Evolutionary conservation across 306 rosid genomes (phyloP), one percentile per base, ranked within the genome.

Genomic region (Cucurbita maxima): DNA sequence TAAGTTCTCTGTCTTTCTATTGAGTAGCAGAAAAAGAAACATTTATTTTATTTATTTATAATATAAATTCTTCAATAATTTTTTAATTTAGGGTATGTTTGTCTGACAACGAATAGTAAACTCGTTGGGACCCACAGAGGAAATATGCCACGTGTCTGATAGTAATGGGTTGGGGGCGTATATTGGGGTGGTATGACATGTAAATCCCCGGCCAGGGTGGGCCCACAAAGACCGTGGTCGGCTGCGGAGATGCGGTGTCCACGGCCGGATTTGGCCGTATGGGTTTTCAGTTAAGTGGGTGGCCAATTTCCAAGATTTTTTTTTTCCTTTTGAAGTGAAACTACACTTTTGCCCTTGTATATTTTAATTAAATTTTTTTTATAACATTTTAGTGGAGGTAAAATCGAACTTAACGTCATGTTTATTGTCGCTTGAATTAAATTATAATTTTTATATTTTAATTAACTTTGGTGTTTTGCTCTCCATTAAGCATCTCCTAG

Each of bases 91-190:
- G 34, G 34, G 34, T 30, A 30, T 30, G 34, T 30, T 30, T 2
- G 34, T 30, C 34, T 30, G 3, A 30, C 34, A 2, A 30, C 34
- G 1, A 30, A 30, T 30, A 30, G 34, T 30, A 30, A 30, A 30
- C 34, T 25, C 3, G 34, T 30, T 30, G 34, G 34, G 34, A 30
- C 11, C 81, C 36, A 13, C 37, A 0, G 7, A 44, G 13, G 44
- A 67, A 5, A 16, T 64, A 18, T 34, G 12, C 71, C 77, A 61
- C 74, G 84, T 75, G 71, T 72, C 76, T 0, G 37, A 45, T 19
- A 12, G 0, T 6, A 67, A 6, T 67, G 72, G 72, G 12, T 67
- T 20, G 72, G 5, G 19, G 41, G 72, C 55, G 37, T 5, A 12
- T 19, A 67, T 67, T 20, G 7, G 7, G 55, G 56, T 44, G 55